phyloP scores from a whole-genome alignment of 306 rosid species.

The Sicyos edulis region DNA sequence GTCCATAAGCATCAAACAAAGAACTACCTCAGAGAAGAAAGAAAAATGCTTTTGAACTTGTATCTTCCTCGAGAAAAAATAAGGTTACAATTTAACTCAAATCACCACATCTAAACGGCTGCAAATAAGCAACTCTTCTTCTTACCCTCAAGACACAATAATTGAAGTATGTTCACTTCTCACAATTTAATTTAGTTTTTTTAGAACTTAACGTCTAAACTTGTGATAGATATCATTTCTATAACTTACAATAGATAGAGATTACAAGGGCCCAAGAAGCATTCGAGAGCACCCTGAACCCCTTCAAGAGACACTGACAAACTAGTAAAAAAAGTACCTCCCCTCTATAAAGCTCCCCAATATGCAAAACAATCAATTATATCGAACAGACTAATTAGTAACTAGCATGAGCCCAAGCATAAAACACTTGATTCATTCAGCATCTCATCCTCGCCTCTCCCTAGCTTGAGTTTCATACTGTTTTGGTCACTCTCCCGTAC shows the following conservation, averaged over 20 bases:
- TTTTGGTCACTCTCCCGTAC: neutral
- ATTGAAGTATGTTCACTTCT: neutral
- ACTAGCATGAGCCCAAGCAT: neutral
- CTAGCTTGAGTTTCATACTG: neutral
- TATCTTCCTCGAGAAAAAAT: neutral
- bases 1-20: neutral
- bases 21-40: neutral
- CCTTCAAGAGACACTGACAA: neutral
- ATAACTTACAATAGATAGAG: neutral
- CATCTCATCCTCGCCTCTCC: neutral
- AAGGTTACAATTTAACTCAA: neutral
- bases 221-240: neutral
- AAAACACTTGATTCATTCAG: neutral
- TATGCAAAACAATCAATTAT: neutral
- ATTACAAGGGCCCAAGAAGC: neutral
- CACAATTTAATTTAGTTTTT: too few relatives aligned
- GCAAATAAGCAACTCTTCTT: neutral
- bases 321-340: neutral
- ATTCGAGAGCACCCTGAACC: neutral
- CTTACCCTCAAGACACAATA: neutral
- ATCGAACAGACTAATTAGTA: neutral
- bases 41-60: neutral
- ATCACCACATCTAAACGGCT: neutral
- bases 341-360: neutral
- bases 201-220: neutral